A percentile compares a stretch with the other conserved stretches of the same genome.
Evolutionary conservation across 257 asterid genomes (phyloP).

Genomic region (Gardenia jasminoides): DNA sequence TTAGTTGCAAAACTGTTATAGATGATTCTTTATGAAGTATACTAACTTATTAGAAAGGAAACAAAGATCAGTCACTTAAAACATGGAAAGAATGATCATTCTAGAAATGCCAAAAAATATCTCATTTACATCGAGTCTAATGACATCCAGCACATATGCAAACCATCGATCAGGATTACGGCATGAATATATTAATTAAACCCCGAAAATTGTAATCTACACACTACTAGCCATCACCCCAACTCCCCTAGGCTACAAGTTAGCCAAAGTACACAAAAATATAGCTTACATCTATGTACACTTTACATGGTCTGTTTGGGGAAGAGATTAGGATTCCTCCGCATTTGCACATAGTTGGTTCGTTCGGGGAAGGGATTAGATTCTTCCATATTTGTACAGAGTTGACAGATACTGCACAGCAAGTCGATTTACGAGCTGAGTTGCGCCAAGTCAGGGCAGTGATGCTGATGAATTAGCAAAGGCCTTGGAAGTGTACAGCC

Average conservation of each 20-base stretch:
- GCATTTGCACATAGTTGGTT: too few species aligned
- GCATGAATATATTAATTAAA: background rate
- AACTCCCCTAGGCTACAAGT: background rate
- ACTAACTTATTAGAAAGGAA: background rate
- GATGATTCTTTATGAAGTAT: background rate
- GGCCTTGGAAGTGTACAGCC: slow-evolving; percentile 7
- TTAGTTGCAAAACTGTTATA: background rate
- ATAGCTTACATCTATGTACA: background rate
- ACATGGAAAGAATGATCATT: background rate
- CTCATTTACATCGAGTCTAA: background rate
- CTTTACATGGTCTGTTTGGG: background rate
- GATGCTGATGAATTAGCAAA: slow-evolving; percentile 2
- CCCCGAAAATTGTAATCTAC: background rate
- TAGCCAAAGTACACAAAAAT: background rate
- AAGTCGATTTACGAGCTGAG: background rate
- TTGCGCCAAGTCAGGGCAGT: background rate
- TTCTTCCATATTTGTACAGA: background rate
- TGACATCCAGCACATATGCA: background rate
- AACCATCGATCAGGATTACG: background rate
- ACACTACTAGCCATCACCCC: background rate
- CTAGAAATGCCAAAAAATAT: background rate
- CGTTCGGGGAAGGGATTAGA: background rate
- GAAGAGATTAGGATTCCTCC: too few species aligned
- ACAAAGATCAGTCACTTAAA: background rate
- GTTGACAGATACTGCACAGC: background rate